Percentiles rank a stretch among this genome's conserved stretches.
Evolutionary conservation across 2,329 filamentous ascomycete species (phyloP).

Genomic region (Ceratocystis destructans): DNA sequence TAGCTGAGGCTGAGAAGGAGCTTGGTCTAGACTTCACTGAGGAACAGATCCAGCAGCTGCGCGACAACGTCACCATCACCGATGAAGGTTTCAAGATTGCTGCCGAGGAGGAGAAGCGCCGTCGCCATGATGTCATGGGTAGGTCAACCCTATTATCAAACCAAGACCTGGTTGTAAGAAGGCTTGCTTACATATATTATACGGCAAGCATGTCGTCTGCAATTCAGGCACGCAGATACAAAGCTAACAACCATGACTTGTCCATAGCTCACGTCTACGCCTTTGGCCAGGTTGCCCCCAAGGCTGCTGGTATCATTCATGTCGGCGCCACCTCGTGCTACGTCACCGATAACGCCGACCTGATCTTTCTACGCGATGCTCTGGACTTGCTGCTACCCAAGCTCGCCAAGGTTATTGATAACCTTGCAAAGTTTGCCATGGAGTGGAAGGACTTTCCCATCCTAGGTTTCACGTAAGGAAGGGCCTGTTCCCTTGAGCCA

Average conservation of each 20-base stretch:
- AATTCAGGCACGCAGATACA: conserved; percentile 32
- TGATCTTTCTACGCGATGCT: conserved; percentile 52
- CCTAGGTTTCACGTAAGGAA: conserved; percentile 19
- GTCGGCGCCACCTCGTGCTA: conserved; percentile 49
- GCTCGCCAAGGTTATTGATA: conserved; percentile 63
- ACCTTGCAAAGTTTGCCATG: conserved; percentile 57
- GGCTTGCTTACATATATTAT: neutral
- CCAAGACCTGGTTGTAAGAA: neutral
- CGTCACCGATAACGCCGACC: conserved; percentile 61
- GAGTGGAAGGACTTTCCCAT: conserved; percentile 46
- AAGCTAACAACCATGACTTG: conserved; percentile 36
- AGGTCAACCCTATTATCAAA: neutral
- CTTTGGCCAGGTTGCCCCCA: conserved; percentile 59
- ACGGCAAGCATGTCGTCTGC: neutral
- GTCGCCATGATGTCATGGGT: conserved; percentile 37
- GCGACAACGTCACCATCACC: conserved; percentile 56
- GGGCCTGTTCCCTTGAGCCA: neutral
- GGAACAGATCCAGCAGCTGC: conserved; percentile 66
- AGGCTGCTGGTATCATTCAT: conserved; percentile 73
- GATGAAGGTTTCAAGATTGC: conserved; percentile 67
- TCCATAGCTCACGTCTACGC: conserved; percentile 49
- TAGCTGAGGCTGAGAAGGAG: conserved; percentile 71
- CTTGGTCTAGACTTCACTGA: conserved; percentile 60
- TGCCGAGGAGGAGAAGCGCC: conserved; percentile 59
- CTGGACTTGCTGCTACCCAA: conserved; percentile 65